Base-by-base conservation (phyloP, 1,284 basidiomycete genomes). In the Exobasidium rhododendri region DNA sequence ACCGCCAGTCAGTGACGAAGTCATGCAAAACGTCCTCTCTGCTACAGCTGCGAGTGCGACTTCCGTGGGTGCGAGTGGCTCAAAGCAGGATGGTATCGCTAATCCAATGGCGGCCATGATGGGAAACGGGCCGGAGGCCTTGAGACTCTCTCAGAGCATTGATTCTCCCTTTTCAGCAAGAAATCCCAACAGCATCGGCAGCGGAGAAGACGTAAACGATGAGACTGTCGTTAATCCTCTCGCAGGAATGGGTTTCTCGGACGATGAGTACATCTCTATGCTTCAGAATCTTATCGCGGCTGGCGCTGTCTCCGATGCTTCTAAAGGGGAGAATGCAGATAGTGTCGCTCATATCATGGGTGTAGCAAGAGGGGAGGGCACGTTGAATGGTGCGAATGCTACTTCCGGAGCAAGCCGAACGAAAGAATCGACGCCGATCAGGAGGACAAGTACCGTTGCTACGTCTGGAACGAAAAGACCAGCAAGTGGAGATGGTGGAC, bases 201-300 rank as follows among this genome's bases (percentile, higher is more conserved):
- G 10, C 13, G 31, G 44, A n/a, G 63, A 50, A 20, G 45, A 49
- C n/a, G 58, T 45, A 6, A 56, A 59, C 2, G 68, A 58, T 3
- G 66, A 63, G 14, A 61, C 45, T 1, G 56, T 62, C n/a, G 56
- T 68, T 17, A 77, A 77, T 46, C 74, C 74, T 0, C 55, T 77
- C 0, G 71, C 71, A 4, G 71, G 66, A 6, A 71, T 75, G 71
- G 74, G 74, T 10, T 77, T 77, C 46, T 72, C 67, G 1, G 74
- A 77, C 45, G 70, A 74, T 44, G 71, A 77, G 58, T 77, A 77
- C 58, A 67, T 77, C 3, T 66, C 67, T 1, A 77, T 77, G 74
- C 61, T 77, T 13, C 74, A 77, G 53, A 74, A 71, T 58, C 54
- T 77, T 26, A 71, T 77, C 24, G 64, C 74, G 0, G 71, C 74